These are phyloP conservation scores for Ceratonia siliqua DNA, from an alignment of 306 rosid genomes.

Conservation along the genomic window DNA sequence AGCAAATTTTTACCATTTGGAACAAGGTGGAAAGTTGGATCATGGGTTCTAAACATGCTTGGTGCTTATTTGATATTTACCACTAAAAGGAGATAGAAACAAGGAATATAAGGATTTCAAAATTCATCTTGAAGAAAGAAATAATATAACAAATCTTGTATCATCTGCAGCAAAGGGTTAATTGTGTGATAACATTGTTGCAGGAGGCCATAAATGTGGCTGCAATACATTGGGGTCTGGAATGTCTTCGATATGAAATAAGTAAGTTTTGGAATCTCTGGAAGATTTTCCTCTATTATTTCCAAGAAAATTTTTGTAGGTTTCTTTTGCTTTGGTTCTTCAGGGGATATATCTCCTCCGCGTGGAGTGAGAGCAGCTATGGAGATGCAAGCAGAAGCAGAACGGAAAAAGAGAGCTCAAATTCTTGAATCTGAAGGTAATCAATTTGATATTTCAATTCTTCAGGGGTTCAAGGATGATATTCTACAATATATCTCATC, in stretches of 20 bases:
- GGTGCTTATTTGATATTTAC: background rate
- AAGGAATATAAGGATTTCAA: background rate
- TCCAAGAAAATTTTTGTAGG: background rate
- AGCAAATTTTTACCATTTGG: background rate
- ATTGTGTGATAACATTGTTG: constrained; percentile 38
- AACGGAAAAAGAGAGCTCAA: constrained; percentile 94
- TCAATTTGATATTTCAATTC: constrained; percentile 24
- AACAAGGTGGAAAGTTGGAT: background rate
- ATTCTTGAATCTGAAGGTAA: constrained; percentile 96
- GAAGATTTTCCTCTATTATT: constrained; percentile 15
- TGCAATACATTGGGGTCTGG: constrained; percentile 86
- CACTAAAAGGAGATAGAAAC: constrained; percentile 12
- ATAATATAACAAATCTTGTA: background rate
- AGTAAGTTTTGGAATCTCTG: constrained; percentile 50
- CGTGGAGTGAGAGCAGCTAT: constrained; percentile 92
- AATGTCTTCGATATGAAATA: constrained; percentile 96
- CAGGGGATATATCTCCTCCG: constrained; percentile 99
- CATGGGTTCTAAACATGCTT: constrained; percentile 17
- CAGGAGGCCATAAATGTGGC: constrained; percentile 90
- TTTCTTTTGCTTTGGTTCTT: constrained; percentile 31
- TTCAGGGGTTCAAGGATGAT: constrained; percentile 12
- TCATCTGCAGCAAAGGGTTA: constrained; percentile 13
- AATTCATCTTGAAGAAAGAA: background rate
- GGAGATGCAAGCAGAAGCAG: constrained; percentile 99
- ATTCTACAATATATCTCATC: constrained; percentile 20